These are phyloP conservation scores for Gracilaria domingensis DNA, from an alignment of 23 red algal species.

Conservation along the genomic window DNA sequence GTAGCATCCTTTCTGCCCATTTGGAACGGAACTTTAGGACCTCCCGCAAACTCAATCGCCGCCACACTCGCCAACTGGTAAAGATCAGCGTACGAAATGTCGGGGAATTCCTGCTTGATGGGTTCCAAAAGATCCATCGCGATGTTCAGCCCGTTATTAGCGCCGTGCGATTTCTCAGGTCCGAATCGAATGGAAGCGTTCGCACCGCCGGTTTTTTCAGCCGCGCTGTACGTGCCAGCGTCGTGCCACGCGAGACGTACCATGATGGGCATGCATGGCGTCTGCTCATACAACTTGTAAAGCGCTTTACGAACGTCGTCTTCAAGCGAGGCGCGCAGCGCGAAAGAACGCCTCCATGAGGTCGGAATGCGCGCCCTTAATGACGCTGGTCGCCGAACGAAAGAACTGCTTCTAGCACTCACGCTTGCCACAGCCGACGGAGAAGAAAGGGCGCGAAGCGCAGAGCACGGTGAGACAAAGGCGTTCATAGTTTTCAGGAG, in stretches of 20 bases:
- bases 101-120: conserved; percentile 93
- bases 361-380: not conserved
- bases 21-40: conserved; percentile 91
- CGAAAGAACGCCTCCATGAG: not conserved
- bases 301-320: conserved; percentile 58
- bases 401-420: not conserved
- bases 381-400: not conserved
- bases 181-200: conserved; percentile 93
- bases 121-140: conserved; percentile 92
- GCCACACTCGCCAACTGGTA: conserved; percentile 86
- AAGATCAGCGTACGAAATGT: conserved; percentile 94
- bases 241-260: conserved; percentile 99
- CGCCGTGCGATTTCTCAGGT: conserved; percentile 85
- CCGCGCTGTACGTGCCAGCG: conserved; percentile 80
- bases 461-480: conserved; percentile 6
- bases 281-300: conserved; percentile 65
- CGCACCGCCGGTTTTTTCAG: conserved; percentile 80
- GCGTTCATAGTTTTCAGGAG: conserved; percentile 10
- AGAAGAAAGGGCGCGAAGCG: not conserved
- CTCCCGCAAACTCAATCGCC: conserved; percentile 83
- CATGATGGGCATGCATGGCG: conserved; percentile 96
- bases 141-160: conserved; percentile 87
- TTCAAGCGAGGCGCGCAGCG: conserved; percentile 24
- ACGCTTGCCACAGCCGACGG: not conserved
- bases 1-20: conserved; percentile 89